These are phyloP conservation scores for Phialophora tarda DNA, from an alignment of 2,329 filamentous ascomycete genomes.

Conservation along the genomic window DNA sequence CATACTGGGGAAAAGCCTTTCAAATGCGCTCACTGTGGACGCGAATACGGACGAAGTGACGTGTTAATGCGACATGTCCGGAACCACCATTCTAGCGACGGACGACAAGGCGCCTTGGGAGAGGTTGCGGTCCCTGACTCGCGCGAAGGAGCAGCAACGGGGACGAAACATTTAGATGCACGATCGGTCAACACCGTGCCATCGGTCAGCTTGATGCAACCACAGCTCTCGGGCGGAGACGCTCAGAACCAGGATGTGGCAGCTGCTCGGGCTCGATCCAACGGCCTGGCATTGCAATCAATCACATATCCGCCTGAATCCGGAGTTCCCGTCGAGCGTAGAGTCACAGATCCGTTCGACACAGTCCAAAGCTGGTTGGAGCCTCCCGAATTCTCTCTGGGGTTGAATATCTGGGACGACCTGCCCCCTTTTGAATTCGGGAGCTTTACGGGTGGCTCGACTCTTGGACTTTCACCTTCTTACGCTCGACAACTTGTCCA, in stretches of 20 bases:
- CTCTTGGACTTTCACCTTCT: constrained; percentile 10
- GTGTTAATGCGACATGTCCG: constrained; percentile 23
- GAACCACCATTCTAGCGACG: constrained; percentile 16
- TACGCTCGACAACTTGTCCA: background rate
- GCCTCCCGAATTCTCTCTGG: constrained; percentile 12
- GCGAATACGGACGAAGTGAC: constrained; percentile 55
- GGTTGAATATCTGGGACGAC: constrained; percentile 17
- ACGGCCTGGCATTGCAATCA: background rate
- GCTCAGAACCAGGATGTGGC: background rate
- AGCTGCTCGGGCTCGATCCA: background rate
- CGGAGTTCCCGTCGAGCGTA: background rate
- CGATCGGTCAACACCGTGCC: background rate
- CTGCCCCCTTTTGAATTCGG: constrained; percentile 18
- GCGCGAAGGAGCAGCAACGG: background rate
- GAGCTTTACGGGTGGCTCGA: constrained; percentile 7
- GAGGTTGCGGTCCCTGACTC: background rate
- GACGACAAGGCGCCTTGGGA: background rate
- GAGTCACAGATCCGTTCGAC: constrained; percentile 8
- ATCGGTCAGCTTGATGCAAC: constrained; percentile 6
- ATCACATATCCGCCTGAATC: background rate
- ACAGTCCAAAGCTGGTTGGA: constrained; percentile 15
- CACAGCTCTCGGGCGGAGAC: background rate
- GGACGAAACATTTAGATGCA: background rate
- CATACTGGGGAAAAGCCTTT: constrained; percentile 98
- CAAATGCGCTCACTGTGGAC: constrained; percentile 94